Base-by-base conservation (phyloP, 2,329 filamentous ascomycete species). In the Pezicula radicicola region DNA sequence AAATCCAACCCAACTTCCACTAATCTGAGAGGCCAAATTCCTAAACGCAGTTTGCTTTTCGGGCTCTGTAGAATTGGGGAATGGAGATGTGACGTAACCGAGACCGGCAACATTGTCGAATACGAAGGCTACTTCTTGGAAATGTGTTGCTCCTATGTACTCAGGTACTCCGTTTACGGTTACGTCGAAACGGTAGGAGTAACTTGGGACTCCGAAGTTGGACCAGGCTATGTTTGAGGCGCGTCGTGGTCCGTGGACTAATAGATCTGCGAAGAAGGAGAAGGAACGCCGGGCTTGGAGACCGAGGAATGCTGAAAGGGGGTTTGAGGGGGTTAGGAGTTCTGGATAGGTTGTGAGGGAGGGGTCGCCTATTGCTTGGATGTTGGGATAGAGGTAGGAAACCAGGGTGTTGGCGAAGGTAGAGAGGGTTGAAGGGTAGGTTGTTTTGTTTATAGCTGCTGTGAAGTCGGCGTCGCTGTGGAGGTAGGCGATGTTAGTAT, bases 101-200 rank as follows among this genome's bases (percentile, higher is more conserved):
- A 66, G 53, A 1, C 78, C 80, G 4, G 70, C 55, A 6, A 72
- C 63, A 55, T 84, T 83, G 56, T 79, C 63, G 47, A 83, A 78
- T 6, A 82, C 78, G 54, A 80, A 80, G 1, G 73, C 69, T 0
- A 81, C 75, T 61, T 81, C 78, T 51, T 75, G 65, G 62, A 74
- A 75, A 57, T 76, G 74, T 35, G 64, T 63, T 5, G 62, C 60
- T 15, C 70, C 70, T 4, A 52, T 47, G 6, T 47, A 36, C 42
- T 42, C 30, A 0, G 61, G 49, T 3, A 66, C 8, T 3, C 68
- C 69, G 30, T 68, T 67, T 8, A 67, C 61, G 8, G 55, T 56
- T 3, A 75, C 72, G 51, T 78, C 69, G 56, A 77, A 78, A 36
- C 72, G 68, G 66, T 78, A 79, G 15, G 58, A 61, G 54, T 68